A percentile compares a stretch with the other conserved stretches of the same genome.
These are phyloP conservation scores for Schizosaccharomyces cryophilus DNA, from an alignment of 805 yeast species.

Conservation along the genomic window DNA sequence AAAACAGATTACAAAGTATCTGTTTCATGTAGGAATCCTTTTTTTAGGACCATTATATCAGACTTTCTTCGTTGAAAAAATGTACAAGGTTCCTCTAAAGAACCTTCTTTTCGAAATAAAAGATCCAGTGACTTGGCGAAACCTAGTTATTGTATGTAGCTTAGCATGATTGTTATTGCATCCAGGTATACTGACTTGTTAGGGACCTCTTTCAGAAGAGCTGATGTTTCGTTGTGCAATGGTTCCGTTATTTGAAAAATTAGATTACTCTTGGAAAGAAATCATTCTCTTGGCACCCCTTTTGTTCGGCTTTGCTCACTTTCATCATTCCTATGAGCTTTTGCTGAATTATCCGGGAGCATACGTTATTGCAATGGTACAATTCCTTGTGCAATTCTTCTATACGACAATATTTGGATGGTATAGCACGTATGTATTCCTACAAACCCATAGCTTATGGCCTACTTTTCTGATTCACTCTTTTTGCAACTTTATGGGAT, in stretches of 20 bases:
- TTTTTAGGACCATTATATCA: conserved; percentile 27
- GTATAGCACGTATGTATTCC: conserved; percentile 30
- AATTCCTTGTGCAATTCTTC: conserved; percentile 26
- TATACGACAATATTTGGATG: conserved; percentile 56
- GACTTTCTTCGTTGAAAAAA: conserved; percentile 12
- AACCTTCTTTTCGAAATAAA: conserved; percentile 1
- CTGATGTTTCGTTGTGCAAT: conserved; percentile 34
- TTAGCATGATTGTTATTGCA: not conserved
- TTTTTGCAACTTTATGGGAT: conserved; percentile 46
- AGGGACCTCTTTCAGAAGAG: conserved; percentile 63
- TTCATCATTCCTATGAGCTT: conserved; percentile 1
- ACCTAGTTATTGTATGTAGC: conserved; percentile 7
- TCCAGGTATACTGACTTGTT: not conserved
- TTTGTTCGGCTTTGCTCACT: conserved; percentile 29
- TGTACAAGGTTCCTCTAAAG: conserved; percentile 2
- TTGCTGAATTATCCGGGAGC: not conserved
- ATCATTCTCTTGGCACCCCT: conserved; percentile 26
- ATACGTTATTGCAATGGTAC: conserved; percentile 14
- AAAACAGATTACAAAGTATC: not conserved
- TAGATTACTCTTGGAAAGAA: conserved; percentile 8
- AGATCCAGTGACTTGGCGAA: conserved; percentile 5
- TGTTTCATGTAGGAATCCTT: conserved; percentile 16
- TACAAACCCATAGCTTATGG: conserved; percentile 32
- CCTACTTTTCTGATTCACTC: conserved; percentile 33
- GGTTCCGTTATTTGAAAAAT: conserved; percentile 13